phyloP scores from a whole-genome alignment of 768 basidiomycete genomes.

The Paxillus involutus region DNA sequence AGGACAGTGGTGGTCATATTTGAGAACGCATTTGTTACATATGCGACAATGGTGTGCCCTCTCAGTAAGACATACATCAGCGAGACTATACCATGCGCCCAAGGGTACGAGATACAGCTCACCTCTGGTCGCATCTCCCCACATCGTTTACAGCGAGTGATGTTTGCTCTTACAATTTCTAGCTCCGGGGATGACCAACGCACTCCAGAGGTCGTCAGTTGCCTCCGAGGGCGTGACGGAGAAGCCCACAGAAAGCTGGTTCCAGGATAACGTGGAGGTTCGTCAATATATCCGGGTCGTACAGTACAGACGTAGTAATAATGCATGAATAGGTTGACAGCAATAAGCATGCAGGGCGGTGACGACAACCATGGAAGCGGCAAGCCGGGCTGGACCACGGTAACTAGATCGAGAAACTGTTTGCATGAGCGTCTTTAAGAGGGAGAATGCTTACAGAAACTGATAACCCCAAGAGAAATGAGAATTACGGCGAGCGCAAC shows the following conservation, averaged over 20 bases:
- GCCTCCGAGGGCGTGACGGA: conserved; percentile 8
- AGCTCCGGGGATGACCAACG: conserved; percentile 47
- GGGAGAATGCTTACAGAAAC: conserved; percentile 67
- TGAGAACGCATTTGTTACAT: conserved; percentile 86
- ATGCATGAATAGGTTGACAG: conserved; percentile 73
- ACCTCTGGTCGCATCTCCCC: conserved; percentile 76
- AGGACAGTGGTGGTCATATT: conserved; percentile 91
- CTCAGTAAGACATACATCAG: conserved; percentile 40
- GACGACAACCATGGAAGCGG: conserved; percentile 57
- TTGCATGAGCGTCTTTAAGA: neutral
- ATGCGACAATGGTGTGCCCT: conserved; percentile 92
- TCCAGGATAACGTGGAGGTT: conserved; percentile 43
- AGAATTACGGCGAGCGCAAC: conserved; percentile 77
- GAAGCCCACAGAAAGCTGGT: conserved; percentile 59
- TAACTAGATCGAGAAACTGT: conserved; percentile 50
- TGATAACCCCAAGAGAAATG: conserved; percentile 63
- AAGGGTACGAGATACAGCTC: conserved; percentile 23
- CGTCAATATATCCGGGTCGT: conserved; percentile 77
- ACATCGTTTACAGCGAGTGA: conserved; percentile 70
- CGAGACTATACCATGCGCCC: neutral
- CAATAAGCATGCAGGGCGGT: conserved; percentile 74
- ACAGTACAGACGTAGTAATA: conserved; percentile 87
- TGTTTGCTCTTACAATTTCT: conserved; percentile 52
- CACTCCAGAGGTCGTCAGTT: conserved; percentile 38
- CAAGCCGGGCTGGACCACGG: conserved; percentile 70